A percentile compares a stretch with the other conserved stretches of the same genome.
phyloP scores from a whole-genome alignment of 768 basidiomycete species.

The Thelephora aurantiotincta region DNA sequence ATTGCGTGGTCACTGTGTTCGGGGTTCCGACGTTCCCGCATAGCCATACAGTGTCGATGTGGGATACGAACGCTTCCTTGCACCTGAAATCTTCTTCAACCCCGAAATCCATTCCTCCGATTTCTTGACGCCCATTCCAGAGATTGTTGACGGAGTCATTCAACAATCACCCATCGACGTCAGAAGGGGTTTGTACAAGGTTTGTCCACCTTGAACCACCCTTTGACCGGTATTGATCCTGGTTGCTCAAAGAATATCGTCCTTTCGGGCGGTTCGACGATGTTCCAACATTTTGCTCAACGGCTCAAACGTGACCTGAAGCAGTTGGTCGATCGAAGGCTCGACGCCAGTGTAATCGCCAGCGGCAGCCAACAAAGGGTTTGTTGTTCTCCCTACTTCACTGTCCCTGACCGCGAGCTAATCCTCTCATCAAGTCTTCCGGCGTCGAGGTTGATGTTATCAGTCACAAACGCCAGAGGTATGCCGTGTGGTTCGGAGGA shows the following conservation, averaged over 20 bases:
- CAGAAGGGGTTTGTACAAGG: constrained; percentile 92
- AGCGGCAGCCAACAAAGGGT: constrained; percentile 73
- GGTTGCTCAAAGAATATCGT: constrained; percentile 62
- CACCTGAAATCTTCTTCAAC: constrained; percentile 99
- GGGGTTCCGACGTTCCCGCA: not conserved
- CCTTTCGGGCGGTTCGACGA: constrained; percentile 91
- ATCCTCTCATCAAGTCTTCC: constrained; percentile 46
- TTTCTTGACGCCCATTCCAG: constrained; percentile 90
- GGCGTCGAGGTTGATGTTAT: constrained; percentile 98
- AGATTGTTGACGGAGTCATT: constrained; percentile 93
- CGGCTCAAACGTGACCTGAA: constrained; percentile 92
- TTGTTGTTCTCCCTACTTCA: constrained; percentile 8
- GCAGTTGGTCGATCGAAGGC: constrained; percentile 81
- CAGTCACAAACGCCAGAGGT: constrained; percentile 94
- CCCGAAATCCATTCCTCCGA: constrained; percentile 97
- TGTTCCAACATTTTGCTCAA: constrained; percentile 99
- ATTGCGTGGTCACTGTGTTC: not conserved
- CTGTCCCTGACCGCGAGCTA: not conserved
- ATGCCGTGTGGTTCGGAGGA: constrained; percentile 96
- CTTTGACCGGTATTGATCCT: not conserved
- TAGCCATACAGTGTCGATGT: constrained; percentile 92
- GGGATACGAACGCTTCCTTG: constrained; percentile 97
- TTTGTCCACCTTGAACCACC: constrained; percentile 12
- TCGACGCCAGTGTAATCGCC: constrained; percentile 60
- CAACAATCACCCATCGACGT: constrained; percentile 95